phyloP scores from a whole-genome alignment of 495 filamentous ascomycete genomes.

The Daldinia bambusicola region DNA sequence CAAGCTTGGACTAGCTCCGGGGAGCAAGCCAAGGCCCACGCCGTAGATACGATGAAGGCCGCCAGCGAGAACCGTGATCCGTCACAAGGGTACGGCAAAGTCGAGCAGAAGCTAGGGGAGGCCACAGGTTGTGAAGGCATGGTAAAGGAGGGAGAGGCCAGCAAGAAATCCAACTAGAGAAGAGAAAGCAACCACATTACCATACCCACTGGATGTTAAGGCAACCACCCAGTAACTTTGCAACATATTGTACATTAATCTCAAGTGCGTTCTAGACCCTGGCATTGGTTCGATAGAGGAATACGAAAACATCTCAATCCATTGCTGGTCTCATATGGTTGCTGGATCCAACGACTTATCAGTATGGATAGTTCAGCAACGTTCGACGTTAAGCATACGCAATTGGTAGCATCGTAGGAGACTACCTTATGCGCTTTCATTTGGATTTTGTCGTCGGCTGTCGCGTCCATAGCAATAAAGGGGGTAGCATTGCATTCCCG shows the following conservation, averaged over 20 bases:
- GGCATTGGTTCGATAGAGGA: neutral
- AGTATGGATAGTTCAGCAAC: neutral
- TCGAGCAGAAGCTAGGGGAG: constrained; percentile 57
- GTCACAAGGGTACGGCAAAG: constrained; percentile 54
- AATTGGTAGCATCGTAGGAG: neutral
- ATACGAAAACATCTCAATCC: neutral
- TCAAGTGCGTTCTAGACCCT: neutral
- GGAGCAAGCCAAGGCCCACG: constrained; percentile 59
- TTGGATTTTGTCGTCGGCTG: neutral
- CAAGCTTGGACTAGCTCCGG: constrained; percentile 57
- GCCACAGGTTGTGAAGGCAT: constrained; percentile 60
- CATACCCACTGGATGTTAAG: neutral
- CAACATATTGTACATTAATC: neutral
- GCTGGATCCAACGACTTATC: neutral
- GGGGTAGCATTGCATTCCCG: neutral
- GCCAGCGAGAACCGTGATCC: constrained; percentile 56
- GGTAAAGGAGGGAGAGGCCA: constrained; percentile 56
- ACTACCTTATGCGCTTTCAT: neutral
- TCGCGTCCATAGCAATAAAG: neutral
- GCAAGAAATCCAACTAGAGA: constrained; percentile 41
- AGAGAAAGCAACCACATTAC: neutral
- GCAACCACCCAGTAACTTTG: neutral
- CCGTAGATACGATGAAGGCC: constrained; percentile 53
- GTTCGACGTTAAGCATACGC: neutral
- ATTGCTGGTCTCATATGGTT: too few species aligned